Evolutionary conservation across 2,329 filamentous ascomycete species (phyloP).

Genomic region (Huntiella abstrusa): DNA sequence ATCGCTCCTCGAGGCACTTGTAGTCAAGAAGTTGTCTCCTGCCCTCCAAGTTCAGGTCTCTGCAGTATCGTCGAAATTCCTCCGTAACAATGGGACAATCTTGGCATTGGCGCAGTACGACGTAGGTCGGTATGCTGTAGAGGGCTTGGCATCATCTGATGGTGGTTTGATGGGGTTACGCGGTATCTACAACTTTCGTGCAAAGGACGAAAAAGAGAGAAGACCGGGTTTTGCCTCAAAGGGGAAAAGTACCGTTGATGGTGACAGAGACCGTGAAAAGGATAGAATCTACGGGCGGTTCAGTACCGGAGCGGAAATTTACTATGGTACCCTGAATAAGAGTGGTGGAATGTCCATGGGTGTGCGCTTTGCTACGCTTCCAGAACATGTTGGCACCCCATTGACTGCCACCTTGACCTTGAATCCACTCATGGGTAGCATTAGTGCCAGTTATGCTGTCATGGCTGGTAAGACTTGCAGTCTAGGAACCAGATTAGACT

Average conservation of each 20-base stretch:
- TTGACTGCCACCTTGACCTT: slow-evolving; percentile 85
- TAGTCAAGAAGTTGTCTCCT: slow-evolving; percentile 59
- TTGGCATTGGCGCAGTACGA: slow-evolving; percentile 64
- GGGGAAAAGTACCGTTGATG: slow-evolving; percentile 6
- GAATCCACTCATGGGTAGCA: slow-evolving; percentile 84
- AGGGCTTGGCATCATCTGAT: slow-evolving; percentile 83
- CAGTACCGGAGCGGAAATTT: slow-evolving; percentile 79
- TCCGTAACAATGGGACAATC: slow-evolving; percentile 59
- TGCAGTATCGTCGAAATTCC: slow-evolving; percentile 50
- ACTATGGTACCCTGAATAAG: slow-evolving; percentile 90
- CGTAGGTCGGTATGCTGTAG: slow-evolving; percentile 67
- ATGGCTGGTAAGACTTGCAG: slow-evolving; percentile 68
- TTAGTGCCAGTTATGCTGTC: slow-evolving; percentile 82
- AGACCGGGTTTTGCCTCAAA: not conserved
- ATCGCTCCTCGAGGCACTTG: slow-evolving; percentile 70
- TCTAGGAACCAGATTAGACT: slow-evolving; percentile 80
- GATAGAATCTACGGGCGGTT: slow-evolving; percentile 63
- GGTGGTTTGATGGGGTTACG: slow-evolving; percentile 73
- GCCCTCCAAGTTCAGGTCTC: slow-evolving; percentile 65
- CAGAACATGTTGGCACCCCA: slow-evolving; percentile 63
- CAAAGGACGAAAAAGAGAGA: slow-evolving; percentile 31
- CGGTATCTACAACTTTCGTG: slow-evolving; percentile 87
- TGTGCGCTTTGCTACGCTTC: slow-evolving; percentile 73
- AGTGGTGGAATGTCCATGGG: slow-evolving; percentile 81
- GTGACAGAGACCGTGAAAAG: slow-evolving; percentile 35